Evolutionary conservation across 1,284 basidiomycete genomes (phyloP).

Genomic region (Leccinum angustisporum): DNA sequence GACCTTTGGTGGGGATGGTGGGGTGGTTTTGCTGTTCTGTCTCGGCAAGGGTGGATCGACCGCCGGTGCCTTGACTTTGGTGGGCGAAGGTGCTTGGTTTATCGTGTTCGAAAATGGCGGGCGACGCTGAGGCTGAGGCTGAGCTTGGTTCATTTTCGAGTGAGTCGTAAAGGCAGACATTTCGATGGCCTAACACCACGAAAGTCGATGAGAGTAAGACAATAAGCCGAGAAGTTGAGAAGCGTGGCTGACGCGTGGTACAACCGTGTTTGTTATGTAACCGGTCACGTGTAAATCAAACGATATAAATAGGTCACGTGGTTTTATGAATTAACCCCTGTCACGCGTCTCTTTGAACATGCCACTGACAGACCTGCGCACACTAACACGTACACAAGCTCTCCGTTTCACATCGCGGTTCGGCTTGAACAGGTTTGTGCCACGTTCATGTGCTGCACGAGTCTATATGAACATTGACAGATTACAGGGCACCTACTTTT

Average conservation of each 20-base stretch:
- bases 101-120: constrained; percentile 31
- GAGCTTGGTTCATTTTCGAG: constrained; percentile 18
- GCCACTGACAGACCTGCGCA: not conserved
- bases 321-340: constrained; percentile 26
- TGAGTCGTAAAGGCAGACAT: constrained; percentile 27
- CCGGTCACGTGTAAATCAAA: constrained; percentile 33
- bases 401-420: constrained; percentile 1
- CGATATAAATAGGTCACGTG: constrained; percentile 25
- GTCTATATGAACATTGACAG: constrained; percentile 1
- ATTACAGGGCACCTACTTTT: constrained; percentile 1
- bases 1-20: constrained; percentile 77
- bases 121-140: constrained; percentile 27
- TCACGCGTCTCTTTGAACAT: constrained; percentile 2
- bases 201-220: constrained; percentile 20
- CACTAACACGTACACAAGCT: not conserved
- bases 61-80: constrained; percentile 26
- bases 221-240: not conserved
- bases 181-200: constrained; percentile 38
- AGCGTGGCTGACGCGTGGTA: not conserved
- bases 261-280: constrained; percentile 34
- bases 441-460: not conserved
- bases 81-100: constrained; percentile 27
- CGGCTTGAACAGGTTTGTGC: constrained; percentile 5
- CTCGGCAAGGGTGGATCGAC: constrained; percentile 64
- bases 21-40: constrained; percentile 78